Conservation (phyloP, 2,329 filamentous ascomycete genomes). For the Fusarium kyushuense region DNA sequence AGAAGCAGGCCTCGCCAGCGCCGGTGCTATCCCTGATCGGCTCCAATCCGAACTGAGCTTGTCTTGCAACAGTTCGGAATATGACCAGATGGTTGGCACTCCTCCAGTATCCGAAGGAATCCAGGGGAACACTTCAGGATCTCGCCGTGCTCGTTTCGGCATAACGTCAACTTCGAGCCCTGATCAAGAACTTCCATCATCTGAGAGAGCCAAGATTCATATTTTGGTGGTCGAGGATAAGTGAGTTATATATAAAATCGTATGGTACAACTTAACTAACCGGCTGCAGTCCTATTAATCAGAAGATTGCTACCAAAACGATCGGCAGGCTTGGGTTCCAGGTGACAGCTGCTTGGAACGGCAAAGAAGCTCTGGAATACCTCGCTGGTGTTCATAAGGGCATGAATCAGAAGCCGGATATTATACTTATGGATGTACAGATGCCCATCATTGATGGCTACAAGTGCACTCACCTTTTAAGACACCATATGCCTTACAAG, state of each 20-base stretch:
- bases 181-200: slow-evolving; percentile 63
- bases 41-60: slow-evolving; percentile 73
- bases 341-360: slow-evolving; percentile 80
- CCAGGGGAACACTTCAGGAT: slow-evolving; percentile 37
- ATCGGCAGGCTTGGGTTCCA: slow-evolving; percentile 80
- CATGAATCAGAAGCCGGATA: slow-evolving; percentile 70
- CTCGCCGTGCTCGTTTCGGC: slow-evolving; percentile 51
- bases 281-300: slow-evolving; percentile 70
- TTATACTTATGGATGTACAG: slow-evolving; percentile 84
- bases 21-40: slow-evolving; percentile 75
- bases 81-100: slow-evolving; percentile 61
- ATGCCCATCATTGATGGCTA: slow-evolving; percentile 85
- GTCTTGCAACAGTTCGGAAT: slow-evolving; percentile 76
- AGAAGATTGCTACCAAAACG: slow-evolving; percentile 80
- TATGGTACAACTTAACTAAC: slow-evolving; percentile 29
- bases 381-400: slow-evolving; percentile 66
- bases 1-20: slow-evolving; percentile 66
- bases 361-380: slow-evolving; percentile 82
- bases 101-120: slow-evolving; percentile 50
- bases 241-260: slow-evolving; percentile 57
- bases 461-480: slow-evolving; percentile 78
- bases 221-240: slow-evolving; percentile 88
- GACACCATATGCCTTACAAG: slow-evolving; percentile 75
- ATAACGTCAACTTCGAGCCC: slow-evolving; percentile 53
- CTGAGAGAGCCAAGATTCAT: slow-evolving; percentile 72